Base-by-base conservation (phyloP, 345 rosid genomes). In the Cardiospermum halicacabum region DNA sequence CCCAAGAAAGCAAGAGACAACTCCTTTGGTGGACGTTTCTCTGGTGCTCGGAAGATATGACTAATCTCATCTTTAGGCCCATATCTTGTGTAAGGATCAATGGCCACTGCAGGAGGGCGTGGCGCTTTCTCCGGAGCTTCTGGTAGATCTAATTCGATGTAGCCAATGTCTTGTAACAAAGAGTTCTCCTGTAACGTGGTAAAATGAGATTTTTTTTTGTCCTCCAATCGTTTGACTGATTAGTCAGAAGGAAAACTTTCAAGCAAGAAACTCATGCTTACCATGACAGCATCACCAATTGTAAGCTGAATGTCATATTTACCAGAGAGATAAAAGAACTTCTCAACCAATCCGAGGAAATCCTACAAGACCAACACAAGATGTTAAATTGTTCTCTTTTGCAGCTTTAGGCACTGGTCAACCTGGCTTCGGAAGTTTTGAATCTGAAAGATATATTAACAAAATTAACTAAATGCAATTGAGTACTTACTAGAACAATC, bases 261-360 rank as follows among this genome's bases (percentile, higher is more conserved):
- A 58, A 26, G 30, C 9, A 54, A 9, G 19, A 45, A 64, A 67
- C 55, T 26, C 64, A 53, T 62, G 62, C 84, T 72, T 78, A 91
- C 99, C 99, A 95, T 95, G 24, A 79, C 94, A 64, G 84, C 84
- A 76, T 95, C 99, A 56, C 99, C 99, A 60, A 91, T 77, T 45
- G 82, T 71, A n/a, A 95, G 89, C 80, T 95, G 92, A 56, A 91
- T 79, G 67, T 89, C 86, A 54, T 91, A 95, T 82, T 67, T 83
- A 60, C 98, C 96, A 5, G 98, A 95, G 25, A 91, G 88, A 69
- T 95, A 95, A 81, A 75, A 95, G 54, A 95, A 84, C 80, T 89
- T 91, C 76, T 95, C 99, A 55, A 95, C 96, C 74, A 89, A 74
- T 58, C 96, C 88, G 22, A 95, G 94, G 74, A 95, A 91, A 81